Evolutionary conservation across 495 filamentous ascomycete genomes (phyloP), one percentile per base, ranked within the genome.

Genomic region (Filosporella fistucella): DNA sequence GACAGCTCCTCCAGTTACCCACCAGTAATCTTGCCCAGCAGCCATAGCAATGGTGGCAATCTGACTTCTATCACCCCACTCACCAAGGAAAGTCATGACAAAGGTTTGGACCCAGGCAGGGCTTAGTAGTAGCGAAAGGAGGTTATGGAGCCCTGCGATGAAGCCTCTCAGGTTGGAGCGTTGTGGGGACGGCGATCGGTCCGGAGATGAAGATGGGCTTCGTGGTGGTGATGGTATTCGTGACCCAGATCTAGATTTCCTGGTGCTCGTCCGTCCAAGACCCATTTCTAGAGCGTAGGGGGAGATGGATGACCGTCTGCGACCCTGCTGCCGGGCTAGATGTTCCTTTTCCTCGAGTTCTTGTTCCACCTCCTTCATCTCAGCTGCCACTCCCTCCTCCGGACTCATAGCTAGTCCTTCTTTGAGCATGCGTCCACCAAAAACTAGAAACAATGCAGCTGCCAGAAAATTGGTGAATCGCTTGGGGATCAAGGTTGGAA

Each of bases 31-130:
- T 68, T 94, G 88, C 2, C 93, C 93, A 9, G 93, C 93, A 37
- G 93, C 94, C 93, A 98, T 98, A 30, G 93, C 93, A 60, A 98
- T 96, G 5, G 93, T 98, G 13, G 93, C 94, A 60, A 98, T 98
- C 65, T 98, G 93, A 60, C 88, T 94, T 50, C 93, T 82, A 60
- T 98, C 93, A 38, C 93, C 93, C 93, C 94, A 97, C 65, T 98
- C 93, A 9, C 93, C 93, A 23, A 98, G 69, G 68, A 98, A 98
- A 3, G 93, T 98, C 93, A 98, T 98, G 51, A 90, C 81, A 63
- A 98, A 98, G 4, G 94, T 98, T 66, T 98, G 93, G 12, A 98
- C 93, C 93, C 93, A 98, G 1, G 91, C 93, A 2, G 93, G 93
- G 61, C 87, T 94, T 14, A 98, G 73, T 2, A 98, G 71, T 8